Conservation (phyloP, 2,329 filamentous ascomycete genomes). For the Pyrenophora seminiperda region DNA sequence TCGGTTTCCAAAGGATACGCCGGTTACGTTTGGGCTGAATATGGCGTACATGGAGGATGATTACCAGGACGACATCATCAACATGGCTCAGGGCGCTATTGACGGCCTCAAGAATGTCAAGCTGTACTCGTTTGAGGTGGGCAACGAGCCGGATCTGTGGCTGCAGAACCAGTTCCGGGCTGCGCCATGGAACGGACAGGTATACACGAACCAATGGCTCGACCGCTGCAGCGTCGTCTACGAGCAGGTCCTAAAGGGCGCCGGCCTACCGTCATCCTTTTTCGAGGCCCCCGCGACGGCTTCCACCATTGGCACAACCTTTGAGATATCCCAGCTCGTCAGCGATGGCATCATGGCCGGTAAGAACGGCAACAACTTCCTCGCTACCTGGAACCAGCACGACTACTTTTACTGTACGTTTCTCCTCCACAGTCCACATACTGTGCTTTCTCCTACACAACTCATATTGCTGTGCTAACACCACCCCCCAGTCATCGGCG, state of each 20-base stretch:
- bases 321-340: slow-evolving; percentile 52
- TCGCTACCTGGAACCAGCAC: slow-evolving; percentile 59
- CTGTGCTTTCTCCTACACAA: no score
- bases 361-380: slow-evolving; percentile 46
- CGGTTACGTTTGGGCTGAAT: slow-evolving; percentile 58
- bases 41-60: slow-evolving; percentile 55
- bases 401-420: slow-evolving; percentile 58
- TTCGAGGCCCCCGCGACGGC: slow-evolving; percentile 58
- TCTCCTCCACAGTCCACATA: neutral
- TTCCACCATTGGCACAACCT: slow-evolving; percentile 58
- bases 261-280: slow-evolving; percentile 49
- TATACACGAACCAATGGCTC: slow-evolving; percentile 55
- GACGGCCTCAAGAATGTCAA: slow-evolving; percentile 47
- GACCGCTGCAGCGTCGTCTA: slow-evolving; percentile 53
- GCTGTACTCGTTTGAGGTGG: slow-evolving; percentile 52
- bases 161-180: slow-evolving; percentile 54
- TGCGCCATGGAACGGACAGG: slow-evolving; percentile 51
- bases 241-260: slow-evolving; percentile 53
- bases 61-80: slow-evolving; percentile 52
- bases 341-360: slow-evolving; percentile 47
- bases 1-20: slow-evolving; percentile 57
- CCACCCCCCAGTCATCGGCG: slow-evolving; percentile 50
- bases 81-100: slow-evolving; percentile 49
- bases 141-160: slow-evolving; percentile 53
- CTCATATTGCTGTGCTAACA: no score